phyloP scores from a whole-genome alignment of 805 yeast species.

The Barnettozyma sucrosica region DNA sequence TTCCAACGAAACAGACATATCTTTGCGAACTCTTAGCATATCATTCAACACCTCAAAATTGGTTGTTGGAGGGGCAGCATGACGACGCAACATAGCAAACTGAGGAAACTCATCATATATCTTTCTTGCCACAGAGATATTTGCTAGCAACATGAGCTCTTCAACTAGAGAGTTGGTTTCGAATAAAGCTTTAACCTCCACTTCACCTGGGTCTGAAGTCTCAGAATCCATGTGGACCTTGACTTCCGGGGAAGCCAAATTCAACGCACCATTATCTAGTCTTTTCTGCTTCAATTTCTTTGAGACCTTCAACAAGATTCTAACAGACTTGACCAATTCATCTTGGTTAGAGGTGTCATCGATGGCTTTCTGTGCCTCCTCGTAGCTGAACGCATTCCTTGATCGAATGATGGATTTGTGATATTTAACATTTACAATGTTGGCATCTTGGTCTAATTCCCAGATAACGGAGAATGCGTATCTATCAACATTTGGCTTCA shows the following conservation, averaged over 20 bases:
- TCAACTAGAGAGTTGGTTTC: constrained; percentile 96
- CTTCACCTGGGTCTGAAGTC: constrained; percentile 94
- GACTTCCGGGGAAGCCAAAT: constrained; percentile 96
- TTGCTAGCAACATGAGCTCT: constrained; percentile 97
- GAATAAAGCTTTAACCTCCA: constrained; percentile 78
- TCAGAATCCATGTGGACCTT: constrained; percentile 96
- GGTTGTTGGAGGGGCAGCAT: constrained; percentile 93
- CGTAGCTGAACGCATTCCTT: constrained; percentile 91
- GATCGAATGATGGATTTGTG: constrained; percentile 88
- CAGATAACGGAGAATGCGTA: constrained; percentile 93
- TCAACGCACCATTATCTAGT: constrained; percentile 91
- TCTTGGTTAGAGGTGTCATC: constrained; percentile 75
- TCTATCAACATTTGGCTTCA: constrained; percentile 92
- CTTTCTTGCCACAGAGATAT: constrained; percentile 90
- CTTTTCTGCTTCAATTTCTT: constrained; percentile 80
- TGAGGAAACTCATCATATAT: constrained; percentile 93
- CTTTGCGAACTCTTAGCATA: constrained; percentile 77
- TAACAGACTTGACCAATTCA: constrained; percentile 84
- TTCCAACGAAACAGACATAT: constrained; percentile 69
- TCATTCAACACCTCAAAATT: constrained; percentile 88
- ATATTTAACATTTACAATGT: constrained; percentile 71
- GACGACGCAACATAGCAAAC: constrained; percentile 97
- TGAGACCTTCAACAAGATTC: constrained; percentile 73
- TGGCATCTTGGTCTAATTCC: constrained; percentile 87
- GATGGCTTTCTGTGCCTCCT: constrained; percentile 84